A percentile compares a stretch with the other conserved stretches of the same genome.
Evolutionary conservation across 2,329 filamentous ascomycete genomes (phyloP).

Genomic region (Dendrostoma leiphaemia): DNA sequence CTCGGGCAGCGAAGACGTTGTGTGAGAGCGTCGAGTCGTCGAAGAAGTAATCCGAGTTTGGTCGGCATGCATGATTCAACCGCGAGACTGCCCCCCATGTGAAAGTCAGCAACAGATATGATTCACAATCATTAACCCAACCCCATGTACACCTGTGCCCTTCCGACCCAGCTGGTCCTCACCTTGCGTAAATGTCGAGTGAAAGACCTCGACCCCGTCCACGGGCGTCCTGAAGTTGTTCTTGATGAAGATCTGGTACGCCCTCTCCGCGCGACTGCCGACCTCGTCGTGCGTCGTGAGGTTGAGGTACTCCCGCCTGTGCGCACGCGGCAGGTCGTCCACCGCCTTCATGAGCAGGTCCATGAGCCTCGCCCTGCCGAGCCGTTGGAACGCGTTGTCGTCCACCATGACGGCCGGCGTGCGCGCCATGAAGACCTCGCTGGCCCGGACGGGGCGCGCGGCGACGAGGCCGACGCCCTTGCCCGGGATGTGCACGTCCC

Average conservation of each 20-base stretch:
- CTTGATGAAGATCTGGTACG: conserved; percentile 30
- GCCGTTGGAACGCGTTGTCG: conserved; percentile 22
- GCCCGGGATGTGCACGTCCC: conserved; percentile 26
- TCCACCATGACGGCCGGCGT: conserved; percentile 33
- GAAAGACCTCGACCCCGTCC: conserved; percentile 25
- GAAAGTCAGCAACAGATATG: not conserved
- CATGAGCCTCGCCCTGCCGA: conserved; percentile 21
- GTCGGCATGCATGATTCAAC: conserved; percentile 41
- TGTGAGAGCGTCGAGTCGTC: conserved; percentile 35
- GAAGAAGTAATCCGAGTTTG: conserved; percentile 40
- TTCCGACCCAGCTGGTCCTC: conserved; percentile 12
- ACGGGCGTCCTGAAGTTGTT: conserved; percentile 30
- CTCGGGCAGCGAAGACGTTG: conserved; percentile 34
- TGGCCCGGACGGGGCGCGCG: conserved; percentile 24
- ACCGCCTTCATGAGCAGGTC: conserved; percentile 26
- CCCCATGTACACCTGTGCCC: too few species aligned
- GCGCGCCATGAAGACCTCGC: conserved; percentile 28
- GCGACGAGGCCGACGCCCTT: conserved; percentile 33
- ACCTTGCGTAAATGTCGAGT: conserved; percentile 32
- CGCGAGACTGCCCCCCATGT: conserved; percentile 28
- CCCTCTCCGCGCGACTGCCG: conserved; percentile 19
- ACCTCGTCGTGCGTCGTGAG: conserved; percentile 26
- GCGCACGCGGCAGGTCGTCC: conserved; percentile 22
- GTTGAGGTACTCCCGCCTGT: conserved; percentile 25
- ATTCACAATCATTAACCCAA: not conserved